Base-by-base conservation (phyloP, 352 stramenopile species). In the Peronospora destructor region DNA sequence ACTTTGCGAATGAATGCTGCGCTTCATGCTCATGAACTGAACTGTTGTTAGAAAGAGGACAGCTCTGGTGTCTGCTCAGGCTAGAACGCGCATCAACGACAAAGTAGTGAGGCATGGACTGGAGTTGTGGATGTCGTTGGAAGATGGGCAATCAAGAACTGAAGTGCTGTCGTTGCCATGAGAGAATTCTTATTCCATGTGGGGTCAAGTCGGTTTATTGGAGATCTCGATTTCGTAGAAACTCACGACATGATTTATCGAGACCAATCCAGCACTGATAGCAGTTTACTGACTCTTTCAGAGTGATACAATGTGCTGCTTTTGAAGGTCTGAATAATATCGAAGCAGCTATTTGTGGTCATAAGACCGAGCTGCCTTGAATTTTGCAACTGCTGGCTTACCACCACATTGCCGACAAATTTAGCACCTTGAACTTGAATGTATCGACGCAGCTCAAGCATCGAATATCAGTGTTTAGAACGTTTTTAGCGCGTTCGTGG, bases 21-120 rank as follows among this genome's bases (percentile, higher is more conserved):
- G 11, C 4, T 21, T 47, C 34, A 3, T 10, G 40, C 12, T 54
- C 13, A 23, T 49, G 32, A 6, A 25, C 21, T 17, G 54, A 28
- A 11, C 11, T 34, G 19, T 5, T 45, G 21, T 1, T 48, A n/a
- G 21, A 21, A 26, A 34, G 8, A 6, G 19, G 21, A 19, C 34
- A 40, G 25, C 48, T 47, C 8, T 12, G 36, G 8, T 70, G 45
- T 10, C 5, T 61, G 49, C 38, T 55, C 8, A 64, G 8, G 46
- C 52, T 64, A 48, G 57, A 59, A 17, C 51, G 56, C 10, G 61
- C 61, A 39, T 70, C 61, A 32, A 66, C 33, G 23, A 43, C 57
- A 26, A 58, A 57, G 17, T 64, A 70, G 39, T 59, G 47, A 7
- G 61, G 30, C 61, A 70, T 70, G 17, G 42, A 16, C 33, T 16